phyloP scores from a whole-genome alignment of 2,329 filamentous ascomycete species.

The Zasmidium cellare region DNA sequence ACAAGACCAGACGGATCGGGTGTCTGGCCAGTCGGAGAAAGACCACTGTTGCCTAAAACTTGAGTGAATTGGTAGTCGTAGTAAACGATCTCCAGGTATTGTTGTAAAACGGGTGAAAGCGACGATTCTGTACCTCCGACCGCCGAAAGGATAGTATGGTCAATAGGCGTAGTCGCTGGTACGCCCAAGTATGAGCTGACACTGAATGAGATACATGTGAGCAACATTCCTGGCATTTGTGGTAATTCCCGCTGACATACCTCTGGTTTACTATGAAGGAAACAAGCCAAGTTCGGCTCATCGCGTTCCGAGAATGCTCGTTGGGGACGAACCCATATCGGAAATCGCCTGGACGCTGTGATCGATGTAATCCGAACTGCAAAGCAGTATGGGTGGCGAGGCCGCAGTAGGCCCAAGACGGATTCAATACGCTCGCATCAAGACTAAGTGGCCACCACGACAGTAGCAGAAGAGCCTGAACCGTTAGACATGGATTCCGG shows the following conservation, averaged over 20 bases:
- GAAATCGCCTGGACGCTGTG: slow-evolving; percentile 7
- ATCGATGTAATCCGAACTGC: slow-evolving; percentile 9
- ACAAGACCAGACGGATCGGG: slow-evolving; percentile 3
- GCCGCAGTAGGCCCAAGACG: slow-evolving; percentile 9
- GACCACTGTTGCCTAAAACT: slow-evolving; percentile 3
- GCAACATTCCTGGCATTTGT: no score
- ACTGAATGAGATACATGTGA: background rate
- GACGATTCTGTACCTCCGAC: background rate
- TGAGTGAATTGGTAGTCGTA: slow-evolving; percentile 8
- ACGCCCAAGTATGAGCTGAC: slow-evolving; percentile 5
- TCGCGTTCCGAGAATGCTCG: background rate
- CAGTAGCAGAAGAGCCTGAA: slow-evolving; percentile 4
- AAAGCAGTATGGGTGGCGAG: slow-evolving; percentile 6
- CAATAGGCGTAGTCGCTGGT: slow-evolving; percentile 6
- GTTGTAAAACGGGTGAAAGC: slow-evolving; percentile 2
- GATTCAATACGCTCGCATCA: slow-evolving; percentile 3
- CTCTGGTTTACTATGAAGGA: slow-evolving; percentile 11
- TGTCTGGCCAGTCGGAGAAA: slow-evolving; percentile 1
- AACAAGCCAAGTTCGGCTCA: slow-evolving; percentile 4
- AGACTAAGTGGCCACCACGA: slow-evolving; percentile 11
- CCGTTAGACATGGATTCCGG: slow-evolving; percentile 2
- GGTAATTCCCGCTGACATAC: background rate
- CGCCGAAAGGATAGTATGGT: slow-evolving; percentile 8
- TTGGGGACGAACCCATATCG: background rate
- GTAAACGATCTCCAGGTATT: slow-evolving; percentile 8